Evolutionary conservation across 331 rosid genomes (phyloP), one percentile per base, ranked within the genome.

Genomic region (Rhamnella rubrinervis): DNA sequence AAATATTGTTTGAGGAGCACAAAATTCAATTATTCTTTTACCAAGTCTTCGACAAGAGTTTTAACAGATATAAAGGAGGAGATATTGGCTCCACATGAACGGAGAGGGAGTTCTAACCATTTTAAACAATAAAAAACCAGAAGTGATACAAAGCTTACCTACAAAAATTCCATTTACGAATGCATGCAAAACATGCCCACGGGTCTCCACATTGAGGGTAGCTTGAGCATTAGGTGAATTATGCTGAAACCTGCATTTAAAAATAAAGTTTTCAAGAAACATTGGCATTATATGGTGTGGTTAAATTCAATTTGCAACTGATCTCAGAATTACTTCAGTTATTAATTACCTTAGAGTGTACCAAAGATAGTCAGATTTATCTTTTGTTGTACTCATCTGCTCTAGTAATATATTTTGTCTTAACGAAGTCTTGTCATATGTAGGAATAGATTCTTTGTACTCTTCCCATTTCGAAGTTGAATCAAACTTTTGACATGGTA

Each of bases 291-390:
- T 47, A 8, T 63, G 67, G 47, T 44, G 14, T 44, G 4, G 49
- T 44, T 44, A 44, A 44, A 44, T 44, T 44, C 49, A 7, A 44
- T 44, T 44, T 16, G 12, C 49, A 44, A 14, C 49, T 44, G 49
- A 44, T 44, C 14, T 44, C 16, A 44, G 14, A 44, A 4, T 44
- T 44, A 1, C 49, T 44, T 53, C 58, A 17, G 25, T 53, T 53
- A 8, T 53, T 8, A 18, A 53, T 71, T 82, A 86, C 98, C 97
- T 87, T 63, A 73, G 64, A 31, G 95, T 87, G 83, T 88, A 91
- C 97, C 89, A 90, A 73, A 93, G 82, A 66, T 90, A 93, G 61
- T 90, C 98, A 58, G 95, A 81, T 53, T 61, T 56, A 49, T 85
- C 98, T 80, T 88, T 88, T 44, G 92, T 83, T 19, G 77, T 83